phyloP scores from a whole-genome alignment of 306 rosid species.

The Vigna radiata region DNA sequence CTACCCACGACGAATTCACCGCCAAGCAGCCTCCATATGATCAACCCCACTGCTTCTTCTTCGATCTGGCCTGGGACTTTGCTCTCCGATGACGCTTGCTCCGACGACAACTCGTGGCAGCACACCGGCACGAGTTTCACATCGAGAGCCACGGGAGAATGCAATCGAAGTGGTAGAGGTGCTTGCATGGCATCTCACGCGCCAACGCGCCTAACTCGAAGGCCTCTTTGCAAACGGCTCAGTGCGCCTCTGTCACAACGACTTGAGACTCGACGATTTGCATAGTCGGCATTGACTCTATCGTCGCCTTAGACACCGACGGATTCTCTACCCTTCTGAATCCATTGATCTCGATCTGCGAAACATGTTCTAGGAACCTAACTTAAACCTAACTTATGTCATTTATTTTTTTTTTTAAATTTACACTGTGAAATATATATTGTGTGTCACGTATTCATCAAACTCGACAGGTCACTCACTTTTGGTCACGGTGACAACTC shows the following conservation, averaged over 20 bases:
- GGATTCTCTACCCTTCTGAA: conserved; percentile 77
- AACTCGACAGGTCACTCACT: no score
- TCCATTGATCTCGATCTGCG: conserved; percentile 82
- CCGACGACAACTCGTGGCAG: conserved; percentile 83
- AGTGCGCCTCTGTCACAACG: conserved; percentile 64
- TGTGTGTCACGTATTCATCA: no score
- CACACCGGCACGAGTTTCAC: conserved; percentile 89
- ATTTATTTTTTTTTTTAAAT: no score
- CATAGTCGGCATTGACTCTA: conserved; percentile 83
- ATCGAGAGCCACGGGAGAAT: conserved; percentile 90
- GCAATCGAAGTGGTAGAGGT: conserved; percentile 87
- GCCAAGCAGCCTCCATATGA: no score
- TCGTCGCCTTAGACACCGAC: conserved; percentile 81
- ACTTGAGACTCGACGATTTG: conserved; percentile 64
- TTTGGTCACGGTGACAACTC: no score
- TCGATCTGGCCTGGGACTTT: conserved; percentile 49
- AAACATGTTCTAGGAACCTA: conserved; percentile 71
- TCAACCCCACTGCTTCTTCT: no score
- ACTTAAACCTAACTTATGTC: no score
- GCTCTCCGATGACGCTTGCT: conserved; percentile 40
- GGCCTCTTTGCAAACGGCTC: conserved; percentile 86
- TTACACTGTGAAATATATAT: no score
- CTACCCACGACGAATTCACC: no score
- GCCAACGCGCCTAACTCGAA: conserved; percentile 78
- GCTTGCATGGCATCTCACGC: conserved; percentile 95